Evolutionary conservation across 2,329 filamentous ascomycete species (phyloP).

Genomic region (Myriosclerotinia curreyana): DNA sequence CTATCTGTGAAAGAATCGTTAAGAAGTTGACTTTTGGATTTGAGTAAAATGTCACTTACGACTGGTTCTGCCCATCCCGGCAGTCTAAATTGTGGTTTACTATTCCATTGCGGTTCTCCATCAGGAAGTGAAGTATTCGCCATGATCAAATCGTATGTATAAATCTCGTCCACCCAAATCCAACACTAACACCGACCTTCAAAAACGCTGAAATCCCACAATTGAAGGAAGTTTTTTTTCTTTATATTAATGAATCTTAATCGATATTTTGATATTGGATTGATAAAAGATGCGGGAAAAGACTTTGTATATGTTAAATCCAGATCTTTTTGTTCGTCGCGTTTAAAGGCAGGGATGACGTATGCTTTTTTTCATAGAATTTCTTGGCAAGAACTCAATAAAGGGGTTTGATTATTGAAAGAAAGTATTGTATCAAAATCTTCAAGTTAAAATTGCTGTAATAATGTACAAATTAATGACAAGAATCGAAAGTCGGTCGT

Average conservation of each 20-base stretch:
- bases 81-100: slow-evolving; percentile 37
- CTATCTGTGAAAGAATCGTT: slow-evolving; percentile 31
- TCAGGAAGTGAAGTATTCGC: slow-evolving; percentile 9
- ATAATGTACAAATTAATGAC: background rate
- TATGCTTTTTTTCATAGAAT: background rate
- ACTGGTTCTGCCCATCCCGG: slow-evolving; percentile 40
- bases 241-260: background rate
- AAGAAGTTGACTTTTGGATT: background rate
- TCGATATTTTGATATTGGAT: background rate
- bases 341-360: slow-evolving; percentile 13
- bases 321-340: background rate
- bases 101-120: slow-evolving; percentile 38
- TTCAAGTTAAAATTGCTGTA: background rate
- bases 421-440: background rate
- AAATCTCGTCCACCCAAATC: slow-evolving; percentile 1
- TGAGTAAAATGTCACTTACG: slow-evolving; percentile 26
- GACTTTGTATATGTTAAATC: background rate
- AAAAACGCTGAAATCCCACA: background rate
- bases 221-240: background rate
- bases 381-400: background rate
- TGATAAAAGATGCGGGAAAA: background rate
- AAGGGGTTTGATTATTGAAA: background rate
- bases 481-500: background rate
- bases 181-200: background rate
- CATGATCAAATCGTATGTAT: background rate